Base-by-base conservation (phyloP, 768 basidiomycete genomes). In the Leucocoprinus leucothites region DNA sequence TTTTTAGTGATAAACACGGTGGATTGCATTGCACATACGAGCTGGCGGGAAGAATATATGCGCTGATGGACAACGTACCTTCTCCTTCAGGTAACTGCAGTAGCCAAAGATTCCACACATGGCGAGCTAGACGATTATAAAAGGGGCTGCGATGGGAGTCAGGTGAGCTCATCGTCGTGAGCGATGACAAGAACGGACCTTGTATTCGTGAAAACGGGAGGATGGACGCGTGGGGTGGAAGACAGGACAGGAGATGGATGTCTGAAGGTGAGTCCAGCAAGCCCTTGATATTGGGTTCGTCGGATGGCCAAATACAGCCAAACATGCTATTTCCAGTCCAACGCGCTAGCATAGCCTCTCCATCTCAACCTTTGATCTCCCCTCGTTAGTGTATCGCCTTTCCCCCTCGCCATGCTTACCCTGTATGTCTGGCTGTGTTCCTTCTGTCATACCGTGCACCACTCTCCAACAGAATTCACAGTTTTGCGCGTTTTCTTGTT, bases 81-180 rank as follows among this genome's bases (percentile, higher is more conserved):
- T 95, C 76, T 98, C 95, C 73, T 88, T 88, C 68, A 98, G 81
- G 79, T 74, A 98, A 71, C 85, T 95, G 80, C 92, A 94, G 75
- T 97, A 98, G 54, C 81, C 91, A 70, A 98, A 98, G 75, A 98
- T 98, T 74, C 95, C 95, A 74, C 91, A 94, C 91, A 92, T 93
- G 55, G 61, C 59, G 55, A 58, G 34, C 49, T 48, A 60, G 53
- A 34, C 44, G 46, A 35, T n/a, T n/a, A n/a, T n/a, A 52, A 42
- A 25, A 50, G 41, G 41, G 47, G 35, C 24, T 40, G 45, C 38
- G 53, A 50, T 16, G 55, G 41, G 31, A 41, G 46, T 53, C 41
- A 51, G 50, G 36, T 48, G 38, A 43, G 55, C 42, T 38, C 41
- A n/a, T 22, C 22, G 28, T 49, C 26, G 14, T 0, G 16, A 19